Evolutionary conservation across 2,329 filamentous ascomycete genomes (phyloP).

Genomic region (Didymella segeticola): DNA sequence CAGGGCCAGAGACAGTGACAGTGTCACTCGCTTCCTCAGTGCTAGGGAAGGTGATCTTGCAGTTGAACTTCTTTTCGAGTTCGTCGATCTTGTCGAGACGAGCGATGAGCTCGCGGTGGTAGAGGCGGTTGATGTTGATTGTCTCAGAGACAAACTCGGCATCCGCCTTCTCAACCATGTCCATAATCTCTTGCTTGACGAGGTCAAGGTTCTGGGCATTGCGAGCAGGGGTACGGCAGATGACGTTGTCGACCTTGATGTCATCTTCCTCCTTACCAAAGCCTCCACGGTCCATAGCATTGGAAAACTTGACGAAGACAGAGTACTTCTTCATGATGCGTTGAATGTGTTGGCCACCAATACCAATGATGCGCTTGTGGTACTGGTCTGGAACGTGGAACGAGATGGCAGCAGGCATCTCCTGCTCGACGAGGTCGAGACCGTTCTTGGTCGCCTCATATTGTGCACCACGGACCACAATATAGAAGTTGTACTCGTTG

Average conservation of each 20-base stretch:
- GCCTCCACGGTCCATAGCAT: constrained; percentile 95
- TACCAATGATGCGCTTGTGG: constrained; percentile 98
- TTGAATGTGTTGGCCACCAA: constrained; percentile 97
- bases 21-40: constrained; percentile 97
- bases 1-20: constrained; percentile 92
- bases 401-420: constrained; percentile 98
- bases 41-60: constrained; percentile 98
- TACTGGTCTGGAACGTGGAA: constrained; percentile 99
- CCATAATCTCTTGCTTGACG: constrained; percentile 98
- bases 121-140: constrained; percentile 91
- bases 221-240: constrained; percentile 94
- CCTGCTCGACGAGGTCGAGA: constrained; percentile 90
- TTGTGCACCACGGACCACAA: constrained; percentile 89
- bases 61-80: constrained; percentile 98
- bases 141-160: constrained; percentile 96
- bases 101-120: constrained; percentile 91
- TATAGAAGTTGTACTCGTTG: constrained; percentile 99
- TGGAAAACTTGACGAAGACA: constrained; percentile 99
- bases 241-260: constrained; percentile 98
- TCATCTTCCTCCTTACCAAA: constrained; percentile 97
- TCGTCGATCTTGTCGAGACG: constrained; percentile 90
- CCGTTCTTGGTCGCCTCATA: constrained; percentile 96
- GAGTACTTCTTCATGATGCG: constrained; percentile 99
- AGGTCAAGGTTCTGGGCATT: constrained; percentile 96
- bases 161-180: constrained; percentile 98